Conservation (phyloP, 2,329 filamentous ascomycete species). For the Talaromyces sp. region DNA sequence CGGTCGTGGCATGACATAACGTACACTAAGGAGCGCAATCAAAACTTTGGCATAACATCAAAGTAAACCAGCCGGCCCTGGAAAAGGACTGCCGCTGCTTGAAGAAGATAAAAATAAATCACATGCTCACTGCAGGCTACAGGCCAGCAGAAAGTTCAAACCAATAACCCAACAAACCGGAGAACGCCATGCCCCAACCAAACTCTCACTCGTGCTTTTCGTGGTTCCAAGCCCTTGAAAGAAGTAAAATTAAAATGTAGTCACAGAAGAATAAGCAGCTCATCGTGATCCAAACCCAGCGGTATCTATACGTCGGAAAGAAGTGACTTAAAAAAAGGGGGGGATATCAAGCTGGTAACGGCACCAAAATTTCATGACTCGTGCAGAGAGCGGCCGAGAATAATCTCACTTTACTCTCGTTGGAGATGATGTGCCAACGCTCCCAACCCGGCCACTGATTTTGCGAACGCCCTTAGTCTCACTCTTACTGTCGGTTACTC, state of each 20-base stretch:
- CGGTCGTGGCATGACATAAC: neutral
- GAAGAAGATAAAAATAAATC: neutral
- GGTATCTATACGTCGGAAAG: constrained; percentile 8
- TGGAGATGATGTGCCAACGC: constrained; percentile 28
- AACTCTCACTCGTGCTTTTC: neutral
- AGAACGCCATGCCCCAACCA: neutral
- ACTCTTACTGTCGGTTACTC: constrained; percentile 32
- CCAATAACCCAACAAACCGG: neutral
- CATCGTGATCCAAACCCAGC: neutral
- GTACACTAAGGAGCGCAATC: neutral
- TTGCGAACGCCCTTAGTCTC: constrained; percentile 41
- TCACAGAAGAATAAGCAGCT: neutral
- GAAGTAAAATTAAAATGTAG: neutral
- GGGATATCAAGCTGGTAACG: constrained; percentile 1
- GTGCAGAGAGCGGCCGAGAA: neutral
- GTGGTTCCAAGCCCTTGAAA: neutral
- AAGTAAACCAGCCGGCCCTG: neutral
- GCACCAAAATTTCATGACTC: constrained; percentile 7
- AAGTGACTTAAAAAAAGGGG: constrained; percentile 3
- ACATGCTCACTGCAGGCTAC: neutral
- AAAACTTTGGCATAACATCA: neutral
- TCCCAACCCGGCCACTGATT: constrained; percentile 42
- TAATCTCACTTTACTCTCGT: constrained; percentile 22
- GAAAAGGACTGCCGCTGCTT: neutral
- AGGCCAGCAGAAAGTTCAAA: neutral